Percentiles rank a stretch among this genome's conserved stretches.
phyloP scores from a whole-genome alignment of 768 basidiomycete species.

The Lyophyllum atratum region DNA sequence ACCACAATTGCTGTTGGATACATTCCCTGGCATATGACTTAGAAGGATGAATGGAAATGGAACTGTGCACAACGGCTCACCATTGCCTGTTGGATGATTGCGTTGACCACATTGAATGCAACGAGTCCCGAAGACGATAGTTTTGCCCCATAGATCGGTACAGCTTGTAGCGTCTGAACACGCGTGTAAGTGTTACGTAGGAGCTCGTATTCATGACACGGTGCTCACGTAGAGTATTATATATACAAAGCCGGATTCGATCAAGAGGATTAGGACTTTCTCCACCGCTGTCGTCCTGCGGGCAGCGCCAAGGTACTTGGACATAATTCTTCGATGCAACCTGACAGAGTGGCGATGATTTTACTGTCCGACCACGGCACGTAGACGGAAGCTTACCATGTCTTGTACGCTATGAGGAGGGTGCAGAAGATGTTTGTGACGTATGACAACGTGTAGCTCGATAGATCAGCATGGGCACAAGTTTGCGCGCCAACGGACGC shows the following conservation, averaged over 20 bases:
- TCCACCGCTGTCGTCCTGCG: conserved; percentile 27
- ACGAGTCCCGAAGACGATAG: conserved; percentile 21
- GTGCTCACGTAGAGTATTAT: conserved; percentile 27
- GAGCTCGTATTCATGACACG: background rate
- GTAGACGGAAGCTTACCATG: conserved; percentile 20
- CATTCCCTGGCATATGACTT: conserved; percentile 22
- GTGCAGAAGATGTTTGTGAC: conserved; percentile 32
- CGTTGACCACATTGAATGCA: conserved; percentile 28
- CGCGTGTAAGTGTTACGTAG: background rate
- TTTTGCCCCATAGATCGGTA: conserved; percentile 28
- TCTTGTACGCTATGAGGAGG: conserved; percentile 25
- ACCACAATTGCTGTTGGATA: conserved; percentile 30
- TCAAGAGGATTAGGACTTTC: conserved; percentile 26
- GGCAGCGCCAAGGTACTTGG: conserved; percentile 23
- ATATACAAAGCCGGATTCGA: conserved; percentile 30
- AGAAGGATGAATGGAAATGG: background rate
- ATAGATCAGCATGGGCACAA: conserved; percentile 27
- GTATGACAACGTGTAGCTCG: conserved; percentile 31
- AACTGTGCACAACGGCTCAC: background rate
- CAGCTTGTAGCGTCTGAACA: conserved; percentile 27
- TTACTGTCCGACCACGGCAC: background rate
- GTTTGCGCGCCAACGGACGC: conserved; percentile 23
- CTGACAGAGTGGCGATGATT: conserved; percentile 5
- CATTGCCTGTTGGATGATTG: conserved; percentile 25
- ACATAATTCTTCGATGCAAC: conserved; percentile 26